Evolutionary conservation across 2,329 filamentous ascomycete species (phyloP).

Genomic region (Colletotrichum gigasporum): DNA sequence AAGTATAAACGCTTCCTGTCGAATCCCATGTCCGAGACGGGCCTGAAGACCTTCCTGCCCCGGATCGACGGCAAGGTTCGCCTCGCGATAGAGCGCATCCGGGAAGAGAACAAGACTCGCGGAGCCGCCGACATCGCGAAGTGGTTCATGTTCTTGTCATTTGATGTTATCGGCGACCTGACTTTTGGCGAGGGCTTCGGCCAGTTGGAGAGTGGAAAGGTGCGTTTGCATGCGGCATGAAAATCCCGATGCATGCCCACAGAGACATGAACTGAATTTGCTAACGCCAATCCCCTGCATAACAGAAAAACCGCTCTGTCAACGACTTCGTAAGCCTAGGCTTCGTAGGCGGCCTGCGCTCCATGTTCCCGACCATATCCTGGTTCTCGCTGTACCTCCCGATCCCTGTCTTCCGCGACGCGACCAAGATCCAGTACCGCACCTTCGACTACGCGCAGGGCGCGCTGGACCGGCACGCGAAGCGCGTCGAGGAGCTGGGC

Average conservation of each 20-base stretch:
- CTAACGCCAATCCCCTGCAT: rapidly evolving
- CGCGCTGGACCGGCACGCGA: constrained; percentile 18
- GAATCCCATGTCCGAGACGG: constrained; percentile 48
- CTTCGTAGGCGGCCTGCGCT: constrained; percentile 17
- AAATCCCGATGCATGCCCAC: too few species aligned
- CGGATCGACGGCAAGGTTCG: constrained; percentile 46
- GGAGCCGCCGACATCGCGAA: constrained; percentile 58
- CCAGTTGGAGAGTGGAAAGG: constrained; percentile 39
- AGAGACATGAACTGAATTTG: neutral
- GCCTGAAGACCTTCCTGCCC: constrained; percentile 49
- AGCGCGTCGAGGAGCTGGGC: constrained; percentile 11
- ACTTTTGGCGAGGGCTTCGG: constrained; percentile 41
- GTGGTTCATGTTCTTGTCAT: constrained; percentile 63
- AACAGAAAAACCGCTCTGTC: constrained; percentile 21
- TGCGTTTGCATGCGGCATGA: too few species aligned
- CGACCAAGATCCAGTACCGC: constrained; percentile 8
- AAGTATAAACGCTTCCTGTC: constrained; percentile 52
- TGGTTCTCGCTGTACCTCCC: constrained; percentile 12
- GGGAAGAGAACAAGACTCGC: constrained; percentile 47
- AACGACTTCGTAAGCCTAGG: constrained; percentile 24
- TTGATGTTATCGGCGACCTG: constrained; percentile 42
- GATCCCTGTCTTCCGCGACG: constrained; percentile 21
- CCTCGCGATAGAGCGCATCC: constrained; percentile 54
- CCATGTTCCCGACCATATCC: constrained; percentile 16
- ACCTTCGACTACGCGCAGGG: constrained; percentile 20